phyloP scores from a whole-genome alignment of 2,329 filamentous ascomycete species.

The Exophiala dermatitidis region DNA sequence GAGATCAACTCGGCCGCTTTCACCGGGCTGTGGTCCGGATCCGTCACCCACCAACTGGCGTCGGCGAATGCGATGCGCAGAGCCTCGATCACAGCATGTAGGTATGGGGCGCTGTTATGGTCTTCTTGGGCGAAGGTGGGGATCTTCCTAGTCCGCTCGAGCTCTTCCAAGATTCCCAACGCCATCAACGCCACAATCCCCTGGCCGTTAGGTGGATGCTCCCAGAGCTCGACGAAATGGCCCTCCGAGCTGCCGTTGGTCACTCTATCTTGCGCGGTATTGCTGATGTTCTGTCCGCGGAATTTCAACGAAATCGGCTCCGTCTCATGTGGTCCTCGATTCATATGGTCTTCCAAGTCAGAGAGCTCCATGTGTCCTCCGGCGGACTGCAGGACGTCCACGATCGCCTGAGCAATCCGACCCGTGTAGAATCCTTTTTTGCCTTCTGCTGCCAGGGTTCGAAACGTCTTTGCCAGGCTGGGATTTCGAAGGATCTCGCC shows the following conservation, averaged over 20 bases:
- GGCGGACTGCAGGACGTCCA: constrained; percentile 66
- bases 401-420: constrained; percentile 68
- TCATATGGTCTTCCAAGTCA: constrained; percentile 71
- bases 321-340: constrained; percentile 67
- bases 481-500: constrained; percentile 90
- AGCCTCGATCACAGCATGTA: constrained; percentile 82
- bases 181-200: constrained; percentile 94
- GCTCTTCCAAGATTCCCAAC: constrained; percentile 78
- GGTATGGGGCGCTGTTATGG: constrained; percentile 73
- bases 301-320: constrained; percentile 79
- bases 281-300: constrained; percentile 53
- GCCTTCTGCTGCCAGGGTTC: constrained; percentile 66
- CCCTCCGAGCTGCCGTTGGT: constrained; percentile 18
- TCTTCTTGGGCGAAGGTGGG: constrained; percentile 61
- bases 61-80: constrained; percentile 88
- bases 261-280: constrained; percentile 40
- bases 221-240: constrained; percentile 69
- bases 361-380: constrained; percentile 73
- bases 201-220: constrained; percentile 94
- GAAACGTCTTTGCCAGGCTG: constrained; percentile 72
- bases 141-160: constrained; percentile 69
- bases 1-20: constrained; percentile 68
- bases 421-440: constrained; percentile 91
- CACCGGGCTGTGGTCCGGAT: constrained; percentile 43
- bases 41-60: constrained; percentile 80